Percentiles rank a stretch among this genome's conserved stretches.
phyloP scores from a whole-genome alignment of 2,329 filamentous ascomycete genomes.

The Rachicladosporium sp. region DNA sequence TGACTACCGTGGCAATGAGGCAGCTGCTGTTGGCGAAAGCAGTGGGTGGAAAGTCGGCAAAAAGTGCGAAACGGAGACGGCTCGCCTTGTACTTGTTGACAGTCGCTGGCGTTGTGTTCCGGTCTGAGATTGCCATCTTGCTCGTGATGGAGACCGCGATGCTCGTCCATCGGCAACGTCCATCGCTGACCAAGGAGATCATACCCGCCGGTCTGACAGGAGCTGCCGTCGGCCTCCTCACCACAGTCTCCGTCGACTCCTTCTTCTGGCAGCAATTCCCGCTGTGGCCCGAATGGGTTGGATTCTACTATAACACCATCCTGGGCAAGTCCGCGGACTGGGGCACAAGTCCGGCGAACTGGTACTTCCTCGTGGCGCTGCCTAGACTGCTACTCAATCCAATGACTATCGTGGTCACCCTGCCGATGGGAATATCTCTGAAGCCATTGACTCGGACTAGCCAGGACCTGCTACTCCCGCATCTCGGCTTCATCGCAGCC shows the following conservation, averaged over 20 bases:
- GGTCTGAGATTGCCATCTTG: slow-evolving; percentile 76
- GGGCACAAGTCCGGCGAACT: slow-evolving; percentile 77
- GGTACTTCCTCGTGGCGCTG: slow-evolving; percentile 71
- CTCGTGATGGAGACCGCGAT: slow-evolving; percentile 56
- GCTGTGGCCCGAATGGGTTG: slow-evolving; percentile 81
- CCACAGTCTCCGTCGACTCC: slow-evolving; percentile 70
- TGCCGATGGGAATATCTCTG: slow-evolving; percentile 41
- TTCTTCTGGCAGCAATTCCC: slow-evolving; percentile 75
- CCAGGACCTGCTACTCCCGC: slow-evolving; percentile 50
- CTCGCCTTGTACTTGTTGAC: slow-evolving; percentile 65
- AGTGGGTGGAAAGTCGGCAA: slow-evolving; percentile 22
- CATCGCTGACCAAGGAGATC: slow-evolving; percentile 45
- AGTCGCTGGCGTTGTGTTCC: slow-evolving; percentile 70
- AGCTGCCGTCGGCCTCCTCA: slow-evolving; percentile 50
- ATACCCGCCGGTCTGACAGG: slow-evolving; percentile 55
- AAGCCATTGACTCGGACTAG: slow-evolving; percentile 26
- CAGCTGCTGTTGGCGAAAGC: slow-evolving; percentile 38
- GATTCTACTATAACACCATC: slow-evolving; percentile 84
- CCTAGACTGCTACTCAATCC: slow-evolving; percentile 80
- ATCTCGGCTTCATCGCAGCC: slow-evolving; percentile 58
- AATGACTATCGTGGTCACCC: slow-evolving; percentile 41
- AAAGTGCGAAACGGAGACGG: slow-evolving; percentile 39
- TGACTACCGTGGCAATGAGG: slow-evolving; percentile 56
- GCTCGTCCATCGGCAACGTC: slow-evolving; percentile 45
- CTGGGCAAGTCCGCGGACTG: slow-evolving; percentile 72